Evolutionary conservation across 768 basidiomycete species (phyloP), one percentile per base, ranked within the genome.

Genomic region (Butyriboletus loyo): DNA sequence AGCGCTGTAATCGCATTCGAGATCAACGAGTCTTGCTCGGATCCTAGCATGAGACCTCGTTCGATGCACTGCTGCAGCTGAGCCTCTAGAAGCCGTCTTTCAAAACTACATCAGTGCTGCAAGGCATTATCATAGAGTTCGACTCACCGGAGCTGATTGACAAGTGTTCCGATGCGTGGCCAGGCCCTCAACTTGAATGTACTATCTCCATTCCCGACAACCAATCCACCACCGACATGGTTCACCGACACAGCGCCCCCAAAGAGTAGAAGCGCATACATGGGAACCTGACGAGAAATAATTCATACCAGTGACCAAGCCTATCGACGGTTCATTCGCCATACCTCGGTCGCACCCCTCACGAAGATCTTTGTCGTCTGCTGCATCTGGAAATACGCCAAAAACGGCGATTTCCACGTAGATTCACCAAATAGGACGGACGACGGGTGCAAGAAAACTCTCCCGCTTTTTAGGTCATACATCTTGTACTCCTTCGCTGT

Each of bases 111-210:
- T 35, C 42, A 50, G 42, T 39, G 7, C 1, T 36, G 22, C 5
- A 22, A 5, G 3, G 4, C 27, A 34, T 15, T 13, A 10, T 38
- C 22, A 22, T 24, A 51, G 34, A 22, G 2, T 35, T 19, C 34
- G 22, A 67, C 76, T 55, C 64, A 89, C 90, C 90, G 77, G 11
- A 94, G 71, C 58, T 93, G 90, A 62, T 93, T 93, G 37, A 92
- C 87, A 27, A 97, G 77, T 11, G 93, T 84, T 2, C 92, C 93
- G 44, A 96, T 95, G 9, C 92, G 80, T n/a, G 94, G 89, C 82
- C 86, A 90, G 0, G 92, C 89, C 50, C 78, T 82, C 55, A 96
- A 66, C 61, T 80, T 85, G 52, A 97, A 71, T 6, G 59, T 65
- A 24, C 73, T 72, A 22, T 80, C 78, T 40, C 77, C 80, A 15